phyloP scores from a whole-genome alignment of 371 early-diverging fungal species.

The Dinochytrium kinnereticum region DNA sequence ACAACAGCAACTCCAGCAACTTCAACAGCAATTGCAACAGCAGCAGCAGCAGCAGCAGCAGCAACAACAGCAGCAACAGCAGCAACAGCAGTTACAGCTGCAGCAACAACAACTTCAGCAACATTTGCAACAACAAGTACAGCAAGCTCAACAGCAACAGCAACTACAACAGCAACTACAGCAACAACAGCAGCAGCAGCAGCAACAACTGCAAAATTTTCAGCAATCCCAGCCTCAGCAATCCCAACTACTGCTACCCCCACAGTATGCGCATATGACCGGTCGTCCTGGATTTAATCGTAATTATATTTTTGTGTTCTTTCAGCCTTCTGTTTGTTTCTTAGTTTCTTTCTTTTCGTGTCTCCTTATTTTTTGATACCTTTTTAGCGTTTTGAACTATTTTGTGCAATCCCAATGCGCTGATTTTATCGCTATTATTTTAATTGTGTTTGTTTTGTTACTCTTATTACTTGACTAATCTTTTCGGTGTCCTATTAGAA shows the following conservation, averaged over 20 bases:
- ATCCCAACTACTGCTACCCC: neutral
- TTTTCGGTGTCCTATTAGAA: neutral
- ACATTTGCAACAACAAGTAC: neutral
- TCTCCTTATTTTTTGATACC: neutral
- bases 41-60: constrained; percentile 20
- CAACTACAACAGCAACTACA: neutral
- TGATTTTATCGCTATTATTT: no score
- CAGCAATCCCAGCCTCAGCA: neutral
- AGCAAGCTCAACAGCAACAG: neutral
- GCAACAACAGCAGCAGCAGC: neutral
- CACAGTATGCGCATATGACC: neutral
- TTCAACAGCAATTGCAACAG: constrained; percentile 8
- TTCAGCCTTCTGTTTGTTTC: neutral
- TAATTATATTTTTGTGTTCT: neutral
- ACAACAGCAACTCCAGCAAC: constrained; percentile 8
- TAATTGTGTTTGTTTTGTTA: no score
- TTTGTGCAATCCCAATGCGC: no score
- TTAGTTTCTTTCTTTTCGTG: neutral
- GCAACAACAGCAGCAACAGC: constrained; percentile 12
- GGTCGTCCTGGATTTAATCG: neutral
- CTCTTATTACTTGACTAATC: no score
- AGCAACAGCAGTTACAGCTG: constrained; percentile 1
- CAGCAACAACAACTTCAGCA: constrained; percentile 7
- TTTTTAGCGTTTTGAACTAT: no score
- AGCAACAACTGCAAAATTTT: neutral